Base-by-base conservation (phyloP, 2,329 filamentous ascomycete genomes). In the Colletotrichum lindemuthianum region DNA sequence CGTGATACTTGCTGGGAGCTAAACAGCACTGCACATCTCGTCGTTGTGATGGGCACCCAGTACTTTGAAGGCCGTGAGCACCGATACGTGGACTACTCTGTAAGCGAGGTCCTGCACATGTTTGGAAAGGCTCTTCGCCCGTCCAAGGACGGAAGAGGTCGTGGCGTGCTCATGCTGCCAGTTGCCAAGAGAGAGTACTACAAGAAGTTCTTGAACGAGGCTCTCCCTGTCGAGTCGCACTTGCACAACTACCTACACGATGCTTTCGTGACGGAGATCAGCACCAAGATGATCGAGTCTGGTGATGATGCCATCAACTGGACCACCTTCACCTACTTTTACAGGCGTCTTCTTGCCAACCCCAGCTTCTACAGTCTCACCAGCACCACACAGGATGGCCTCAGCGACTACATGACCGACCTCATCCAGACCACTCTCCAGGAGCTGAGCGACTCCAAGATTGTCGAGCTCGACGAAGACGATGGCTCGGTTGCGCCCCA, bases 261-360 rank as follows among this genome's bases (percentile, higher is more conserved):
- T 78, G 94, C 93, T 1, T 98, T 99, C 71, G 95, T 99, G 48
- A 94, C 95, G 0, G 96, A 99, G 78, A 93, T 98, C 72, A 97
- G 93, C 82, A 97, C 93, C 15, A 95, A 93, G 82, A 97, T 94
- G 76, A 96, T 99, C 66, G 89, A 93, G 72, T 97, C 94, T 11
- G 97, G 93, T 12, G 96, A 98, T 71, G 95, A 98, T 79, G 96
- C 95, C 10, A 94, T 99, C 70, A 96, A 97, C 78, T 99, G 96
- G 96, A 92, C 93, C 41, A 98, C 96, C 0, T 98, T 97, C 75
- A 97, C 95, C 10, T 99, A 97, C 81, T 97, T 98, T 80, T 99
- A 99, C 80, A 91, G 96, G 47, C 90, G 96, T 63, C 86, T 99
- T 41, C 86, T 98, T 40, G 94, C 95, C 36, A 99, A 99, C 75